These are phyloP conservation scores for Cladosporium colombiae DNA, from an alignment of 2,329 filamentous ascomycete genomes.

Conservation along the genomic window DNA sequence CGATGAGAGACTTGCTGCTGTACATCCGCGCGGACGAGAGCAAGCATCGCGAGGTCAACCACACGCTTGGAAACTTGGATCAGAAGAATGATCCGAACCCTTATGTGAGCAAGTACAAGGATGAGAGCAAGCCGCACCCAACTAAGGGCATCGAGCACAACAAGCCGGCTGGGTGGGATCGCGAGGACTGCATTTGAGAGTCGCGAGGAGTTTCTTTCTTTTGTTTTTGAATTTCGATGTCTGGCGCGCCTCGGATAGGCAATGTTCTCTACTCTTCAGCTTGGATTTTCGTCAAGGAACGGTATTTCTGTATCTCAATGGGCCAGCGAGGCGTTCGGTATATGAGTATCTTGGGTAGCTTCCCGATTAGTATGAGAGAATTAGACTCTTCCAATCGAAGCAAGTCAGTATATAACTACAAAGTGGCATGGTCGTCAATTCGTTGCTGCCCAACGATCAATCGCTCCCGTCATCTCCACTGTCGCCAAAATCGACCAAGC, in stretches of 20 bases:
- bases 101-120: constrained; percentile 80
- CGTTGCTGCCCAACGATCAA: not conserved
- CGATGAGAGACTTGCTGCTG: constrained; percentile 82
- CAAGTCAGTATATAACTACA: not conserved
- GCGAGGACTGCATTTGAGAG: constrained; percentile 57
- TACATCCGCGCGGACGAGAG: constrained; percentile 92
- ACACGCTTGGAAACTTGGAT: constrained; percentile 86
- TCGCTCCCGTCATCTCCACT: constrained; percentile 37
- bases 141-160: constrained; percentile 66
- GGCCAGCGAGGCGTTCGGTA: constrained; percentile 9
- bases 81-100: constrained; percentile 89
- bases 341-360: not conserved
- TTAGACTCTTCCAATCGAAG: not conserved
- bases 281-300: not conserved
- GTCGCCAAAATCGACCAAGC: constrained; percentile 41
- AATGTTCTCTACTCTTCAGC: constrained; percentile 7
- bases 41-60: constrained; percentile 82
- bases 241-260: not conserved
- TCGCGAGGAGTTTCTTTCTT: not conserved
- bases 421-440: not conserved
- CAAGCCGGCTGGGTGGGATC: constrained; percentile 76
- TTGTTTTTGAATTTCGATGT: not conserved
- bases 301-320: not conserved
- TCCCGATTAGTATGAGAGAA: not conserved
- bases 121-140: constrained; percentile 65